These are phyloP conservation scores for Pythium rishiriense DNA, from an alignment of 352 stramenopile genomes.

Conservation along the genomic window DNA sequence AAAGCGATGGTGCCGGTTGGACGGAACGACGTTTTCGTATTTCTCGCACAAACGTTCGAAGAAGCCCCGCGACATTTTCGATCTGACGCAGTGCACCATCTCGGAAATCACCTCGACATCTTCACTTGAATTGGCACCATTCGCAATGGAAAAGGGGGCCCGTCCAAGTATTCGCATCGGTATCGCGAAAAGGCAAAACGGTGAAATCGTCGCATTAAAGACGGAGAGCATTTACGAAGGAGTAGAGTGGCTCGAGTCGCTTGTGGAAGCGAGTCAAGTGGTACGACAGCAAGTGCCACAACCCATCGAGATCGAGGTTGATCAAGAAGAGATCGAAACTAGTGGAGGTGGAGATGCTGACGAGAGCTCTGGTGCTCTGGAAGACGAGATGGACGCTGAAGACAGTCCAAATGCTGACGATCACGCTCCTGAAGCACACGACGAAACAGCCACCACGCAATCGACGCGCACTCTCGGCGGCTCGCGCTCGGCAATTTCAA, in stretches of 20 bases:
- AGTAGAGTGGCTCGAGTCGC: conserved; percentile 77
- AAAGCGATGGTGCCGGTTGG: conserved; percentile 82
- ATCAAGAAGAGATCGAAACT: conserved; percentile 13
- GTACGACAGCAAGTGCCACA: background rate
- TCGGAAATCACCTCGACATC: conserved; percentile 58
- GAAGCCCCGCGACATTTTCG: conserved; percentile 71
- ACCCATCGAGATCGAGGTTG: conserved; percentile 4
- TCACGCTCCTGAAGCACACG: background rate
- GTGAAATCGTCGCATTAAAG: conserved; percentile 64
- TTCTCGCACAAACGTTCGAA: conserved; percentile 80
- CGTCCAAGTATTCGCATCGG: conserved; percentile 67
- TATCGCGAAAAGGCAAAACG: conserved; percentile 60
- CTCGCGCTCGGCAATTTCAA: background rate
- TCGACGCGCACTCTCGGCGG: background rate
- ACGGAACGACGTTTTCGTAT: conserved; percentile 76
- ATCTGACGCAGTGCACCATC: conserved; percentile 69
- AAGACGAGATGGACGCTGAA: conserved; percentile 4
- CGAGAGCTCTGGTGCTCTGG: conserved; percentile 20
- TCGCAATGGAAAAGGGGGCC: conserved; percentile 50
- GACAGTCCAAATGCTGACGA: background rate
- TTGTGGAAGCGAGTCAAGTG: conserved; percentile 69
- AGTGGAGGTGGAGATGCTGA: conserved; percentile 27
- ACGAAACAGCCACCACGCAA: background rate
- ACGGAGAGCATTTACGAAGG: conserved; percentile 84
- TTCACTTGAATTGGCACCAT: conserved; percentile 44